Conservation (phyloP, 2,329 filamentous ascomycete species). For the Colletotrichum filicis region DNA sequence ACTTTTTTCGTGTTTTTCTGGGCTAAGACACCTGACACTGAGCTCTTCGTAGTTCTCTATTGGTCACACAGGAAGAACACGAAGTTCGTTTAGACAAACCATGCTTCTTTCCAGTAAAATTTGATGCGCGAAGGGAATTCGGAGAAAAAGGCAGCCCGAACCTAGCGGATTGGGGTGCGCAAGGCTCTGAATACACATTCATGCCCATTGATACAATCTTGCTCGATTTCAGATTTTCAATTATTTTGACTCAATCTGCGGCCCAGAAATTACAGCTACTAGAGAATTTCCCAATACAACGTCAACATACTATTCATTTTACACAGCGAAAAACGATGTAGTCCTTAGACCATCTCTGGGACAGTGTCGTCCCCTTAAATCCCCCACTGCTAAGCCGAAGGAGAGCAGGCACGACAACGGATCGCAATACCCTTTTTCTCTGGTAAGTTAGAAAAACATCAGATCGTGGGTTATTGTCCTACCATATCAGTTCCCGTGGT, state of each 20-base stretch:
- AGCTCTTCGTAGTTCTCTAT: neutral
- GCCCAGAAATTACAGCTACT: neutral
- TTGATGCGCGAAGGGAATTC: too few relatives aligned
- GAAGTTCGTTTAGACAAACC: neutral
- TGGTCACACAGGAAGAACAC: neutral
- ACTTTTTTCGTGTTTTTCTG: neutral
- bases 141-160: neutral
- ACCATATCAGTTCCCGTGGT: constrained; percentile 16
- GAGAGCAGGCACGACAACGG: constrained; percentile 15
- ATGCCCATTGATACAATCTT: neutral
- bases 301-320: neutral
- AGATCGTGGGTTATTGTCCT: neutral
- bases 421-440: constrained; percentile 14
- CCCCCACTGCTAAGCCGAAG: neutral
- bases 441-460: neutral
- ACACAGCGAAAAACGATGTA: neutral
- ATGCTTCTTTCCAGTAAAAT: neutral
- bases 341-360: neutral
- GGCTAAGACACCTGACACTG: too few relatives aligned
- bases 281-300: neutral
- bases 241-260: too few relatives aligned
- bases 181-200: neutral
- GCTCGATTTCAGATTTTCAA: neutral
- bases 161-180: neutral
- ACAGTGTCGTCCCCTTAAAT: neutral